phyloP scores from a whole-genome alignment of 768 basidiomycete species.

The Rhodotorula taiwanensis region DNA sequence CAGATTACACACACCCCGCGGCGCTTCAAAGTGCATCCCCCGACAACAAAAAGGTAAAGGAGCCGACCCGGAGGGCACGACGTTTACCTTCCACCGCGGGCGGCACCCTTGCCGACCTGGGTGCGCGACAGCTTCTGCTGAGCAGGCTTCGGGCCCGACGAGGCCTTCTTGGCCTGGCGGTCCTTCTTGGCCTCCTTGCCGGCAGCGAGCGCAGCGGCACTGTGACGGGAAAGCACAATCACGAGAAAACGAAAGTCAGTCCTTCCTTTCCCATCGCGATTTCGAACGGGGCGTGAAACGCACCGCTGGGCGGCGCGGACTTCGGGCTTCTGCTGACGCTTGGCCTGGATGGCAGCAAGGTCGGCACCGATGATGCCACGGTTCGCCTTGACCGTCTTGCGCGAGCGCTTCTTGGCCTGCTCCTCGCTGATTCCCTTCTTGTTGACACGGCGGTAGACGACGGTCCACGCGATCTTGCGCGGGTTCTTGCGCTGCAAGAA shows the following conservation, averaged over 20 bases:
- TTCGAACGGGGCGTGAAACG: constrained; percentile 17
- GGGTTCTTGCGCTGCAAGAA: constrained; percentile 99
- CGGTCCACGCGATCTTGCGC: constrained; percentile 97
- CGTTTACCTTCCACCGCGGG: neutral
- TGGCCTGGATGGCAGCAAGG: constrained; percentile 80
- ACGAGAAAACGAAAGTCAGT: neutral
- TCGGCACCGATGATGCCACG: constrained; percentile 98
- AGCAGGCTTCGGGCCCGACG: no score
- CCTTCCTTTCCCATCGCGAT: no score
- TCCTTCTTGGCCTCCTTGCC: constrained; percentile 42
- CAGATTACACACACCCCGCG: no score
- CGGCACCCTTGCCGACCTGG: neutral
- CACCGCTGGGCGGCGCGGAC: constrained; percentile 64
- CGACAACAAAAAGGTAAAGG: no score
- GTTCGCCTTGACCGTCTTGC: constrained; percentile 91
- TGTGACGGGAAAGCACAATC: neutral
- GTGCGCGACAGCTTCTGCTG: neutral
- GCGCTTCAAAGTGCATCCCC: no score
- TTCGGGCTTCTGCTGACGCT: constrained; percentile 78
- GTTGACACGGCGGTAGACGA: constrained; percentile 88
- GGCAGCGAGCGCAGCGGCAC: constrained; percentile 36
- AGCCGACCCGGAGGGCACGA: neutral
- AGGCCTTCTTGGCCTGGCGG: constrained; percentile 25
- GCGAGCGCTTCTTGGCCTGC: constrained; percentile 96
- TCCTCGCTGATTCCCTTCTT: constrained; percentile 99